Percentiles rank a stretch among this genome's conserved stretches.
phyloP scores from a whole-genome alignment of 306 rosid genomes.

The Rubus parviflorus region DNA sequence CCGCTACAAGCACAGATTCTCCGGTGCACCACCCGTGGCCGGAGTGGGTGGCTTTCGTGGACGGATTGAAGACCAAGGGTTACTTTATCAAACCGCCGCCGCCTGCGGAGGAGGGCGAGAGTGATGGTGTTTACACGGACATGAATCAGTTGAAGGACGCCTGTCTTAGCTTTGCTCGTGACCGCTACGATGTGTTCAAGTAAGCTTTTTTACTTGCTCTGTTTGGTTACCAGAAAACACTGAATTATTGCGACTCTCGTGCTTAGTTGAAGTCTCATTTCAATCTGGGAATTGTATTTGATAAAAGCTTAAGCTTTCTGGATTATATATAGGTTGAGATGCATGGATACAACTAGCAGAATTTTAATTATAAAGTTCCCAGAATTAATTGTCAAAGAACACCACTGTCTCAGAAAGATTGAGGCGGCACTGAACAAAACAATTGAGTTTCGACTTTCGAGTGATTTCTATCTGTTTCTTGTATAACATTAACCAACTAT shows the following conservation, averaged over 20 bases:
- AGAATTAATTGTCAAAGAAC: no score
- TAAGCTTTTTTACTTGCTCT: conserved; percentile 25
- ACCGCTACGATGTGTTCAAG: conserved; percentile 82
- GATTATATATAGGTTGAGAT: not conserved
- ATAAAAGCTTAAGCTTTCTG: not conserved
- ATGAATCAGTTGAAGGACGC: conserved; percentile 66
- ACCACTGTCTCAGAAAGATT: no score
- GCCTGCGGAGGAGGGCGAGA: conserved; percentile 17
- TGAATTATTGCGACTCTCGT: not conserved
- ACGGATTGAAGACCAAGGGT: conserved; percentile 63
- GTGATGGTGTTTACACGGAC: conserved; percentile 43
- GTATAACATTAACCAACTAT: not conserved
- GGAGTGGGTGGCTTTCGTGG: conserved; percentile 88
- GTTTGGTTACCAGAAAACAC: not conserved
- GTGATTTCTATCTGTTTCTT: not conserved
- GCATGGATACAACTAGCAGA: not conserved
- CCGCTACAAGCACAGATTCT: conserved; percentile 21
- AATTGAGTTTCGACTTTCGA: not conserved
- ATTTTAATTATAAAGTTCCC: no score
- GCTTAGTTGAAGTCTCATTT: not conserved
- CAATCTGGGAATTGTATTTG: not conserved
- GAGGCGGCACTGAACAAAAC: not conserved
- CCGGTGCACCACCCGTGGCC: conserved; percentile 76
- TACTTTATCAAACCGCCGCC: conserved; percentile 48
- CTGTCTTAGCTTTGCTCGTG: conserved; percentile 76